These are phyloP conservation scores for Dothidotthia symphoricarpi DNA, from an alignment of 2,329 filamentous ascomycete genomes.

Conservation along the genomic window DNA sequence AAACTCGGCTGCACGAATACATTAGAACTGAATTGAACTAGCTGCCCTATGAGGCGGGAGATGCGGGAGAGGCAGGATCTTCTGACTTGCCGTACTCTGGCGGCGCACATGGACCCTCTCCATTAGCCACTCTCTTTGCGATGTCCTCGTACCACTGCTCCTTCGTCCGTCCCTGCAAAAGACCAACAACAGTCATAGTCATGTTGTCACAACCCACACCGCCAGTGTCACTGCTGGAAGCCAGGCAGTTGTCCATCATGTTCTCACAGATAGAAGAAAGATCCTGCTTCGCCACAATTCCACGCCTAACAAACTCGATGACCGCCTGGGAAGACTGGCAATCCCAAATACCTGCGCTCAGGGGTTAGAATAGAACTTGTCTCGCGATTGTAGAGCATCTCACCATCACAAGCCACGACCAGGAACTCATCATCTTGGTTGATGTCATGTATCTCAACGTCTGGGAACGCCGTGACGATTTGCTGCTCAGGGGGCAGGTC, in stretches of 20 bases:
- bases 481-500: constrained; percentile 97
- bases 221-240: constrained; percentile 95
- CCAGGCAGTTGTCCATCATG: constrained; percentile 99
- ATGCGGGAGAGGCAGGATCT: constrained; percentile 39
- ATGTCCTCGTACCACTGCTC: constrained; percentile 99
- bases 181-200: constrained; percentile 91
- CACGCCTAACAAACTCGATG: constrained; percentile 91
- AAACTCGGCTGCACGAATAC: constrained; percentile 48
- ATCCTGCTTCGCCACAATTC: constrained; percentile 94
- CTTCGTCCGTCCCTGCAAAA: constrained; percentile 88
- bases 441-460: constrained; percentile 88
- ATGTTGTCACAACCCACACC: constrained; percentile 99
- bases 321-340: constrained; percentile 98
- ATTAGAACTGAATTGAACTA: constrained; percentile 38
- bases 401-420: constrained; percentile 47
- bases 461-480: constrained; percentile 95
- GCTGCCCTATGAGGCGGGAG: constrained; percentile 23
- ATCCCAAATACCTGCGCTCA: constrained; percentile 86
- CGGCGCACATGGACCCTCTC: constrained; percentile 96
- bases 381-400: no score
- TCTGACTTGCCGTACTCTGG: constrained; percentile 95
- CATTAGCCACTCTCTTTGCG: constrained; percentile 87
- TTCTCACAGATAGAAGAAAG: constrained; percentile 96
- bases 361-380: no score
- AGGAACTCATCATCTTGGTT: constrained; percentile 89